phyloP scores from a whole-genome alignment of 2,329 filamentous ascomycete genomes.

The Fusarium temperatum region DNA sequence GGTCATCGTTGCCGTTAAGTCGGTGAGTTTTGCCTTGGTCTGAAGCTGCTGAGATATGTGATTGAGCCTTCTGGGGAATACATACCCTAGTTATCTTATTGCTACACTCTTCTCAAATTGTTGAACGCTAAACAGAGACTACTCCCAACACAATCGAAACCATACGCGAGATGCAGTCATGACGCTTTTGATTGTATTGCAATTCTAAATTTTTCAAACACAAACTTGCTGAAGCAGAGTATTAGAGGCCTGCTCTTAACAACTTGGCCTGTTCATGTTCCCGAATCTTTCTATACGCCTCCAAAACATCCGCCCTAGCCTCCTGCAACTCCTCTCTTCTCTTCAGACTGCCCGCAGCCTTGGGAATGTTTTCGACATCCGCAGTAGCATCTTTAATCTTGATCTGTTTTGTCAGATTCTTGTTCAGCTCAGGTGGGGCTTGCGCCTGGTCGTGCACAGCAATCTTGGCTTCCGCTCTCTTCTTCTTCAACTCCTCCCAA shows the following conservation, averaged over 20 bases:
- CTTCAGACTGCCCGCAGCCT: constrained; percentile 51
- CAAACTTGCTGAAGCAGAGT: constrained; percentile 1
- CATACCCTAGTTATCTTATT: background rate
- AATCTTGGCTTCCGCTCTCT: constrained; percentile 65
- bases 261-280: constrained; percentile 51
- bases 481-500: constrained; percentile 77
- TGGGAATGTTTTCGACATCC: constrained; percentile 50
- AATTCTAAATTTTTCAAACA: background rate
- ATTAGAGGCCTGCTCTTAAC: constrained; percentile 8
- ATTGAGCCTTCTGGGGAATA: too few species aligned
- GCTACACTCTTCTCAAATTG: background rate
- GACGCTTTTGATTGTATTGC: background rate
- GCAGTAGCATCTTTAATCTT: constrained; percentile 47
- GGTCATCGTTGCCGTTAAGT: background rate
- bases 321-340: constrained; percentile 52
- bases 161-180: background rate
- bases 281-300: constrained; percentile 51
- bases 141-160: background rate
- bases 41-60: background rate
- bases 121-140: background rate
- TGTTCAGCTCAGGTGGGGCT: constrained; percentile 79
- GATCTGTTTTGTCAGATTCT: constrained; percentile 49
- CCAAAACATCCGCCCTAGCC: constrained; percentile 48
- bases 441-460: constrained; percentile 70
- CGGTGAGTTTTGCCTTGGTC: background rate